Percentiles rank a stretch among this genome's conserved stretches.
These are phyloP conservation scores for Pelargonium nanum DNA, from an alignment of 345 rosid species.

Conservation along the genomic window DNA sequence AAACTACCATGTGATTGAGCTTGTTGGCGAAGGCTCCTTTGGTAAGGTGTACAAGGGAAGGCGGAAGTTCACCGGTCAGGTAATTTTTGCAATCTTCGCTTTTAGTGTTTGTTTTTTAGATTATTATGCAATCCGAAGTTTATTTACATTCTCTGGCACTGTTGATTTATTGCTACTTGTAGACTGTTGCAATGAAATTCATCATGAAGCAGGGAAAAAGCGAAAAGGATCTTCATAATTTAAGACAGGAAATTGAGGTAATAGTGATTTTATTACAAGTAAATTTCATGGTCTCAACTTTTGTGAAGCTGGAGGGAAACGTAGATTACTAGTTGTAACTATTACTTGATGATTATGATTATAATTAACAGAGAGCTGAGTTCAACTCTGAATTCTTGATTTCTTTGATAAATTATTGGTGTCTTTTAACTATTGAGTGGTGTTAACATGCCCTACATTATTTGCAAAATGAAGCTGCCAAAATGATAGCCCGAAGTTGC, in stretches of 20 bases:
- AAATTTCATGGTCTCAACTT: background rate
- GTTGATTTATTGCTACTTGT: slow-evolving; percentile 8
- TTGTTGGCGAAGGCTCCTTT: slow-evolving; percentile 94
- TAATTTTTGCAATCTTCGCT: slow-evolving; percentile 10
- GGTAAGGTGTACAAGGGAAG: slow-evolving; percentile 94
- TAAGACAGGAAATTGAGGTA: slow-evolving; percentile 97
- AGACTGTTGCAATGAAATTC: slow-evolving; percentile 98
- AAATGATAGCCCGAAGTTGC: too few species aligned
- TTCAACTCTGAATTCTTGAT: too few species aligned
- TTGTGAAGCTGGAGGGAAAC: background rate
- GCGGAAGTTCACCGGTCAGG: slow-evolving; percentile 83
- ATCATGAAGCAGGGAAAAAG: slow-evolving; percentile 92
- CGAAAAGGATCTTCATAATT: slow-evolving; percentile 77
- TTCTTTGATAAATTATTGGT: too few species aligned
- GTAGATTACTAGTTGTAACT: background rate
- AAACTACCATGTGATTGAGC: slow-evolving; percentile 86
- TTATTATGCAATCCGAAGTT: background rate
- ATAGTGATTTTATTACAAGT: background rate
- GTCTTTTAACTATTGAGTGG: too few species aligned
- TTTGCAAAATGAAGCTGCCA: too few species aligned
- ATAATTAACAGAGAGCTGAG: background rate
- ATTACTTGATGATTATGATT: background rate
- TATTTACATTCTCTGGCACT: background rate
- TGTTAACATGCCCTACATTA: too few species aligned
- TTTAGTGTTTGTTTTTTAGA: background rate